Percentiles rank a stretch among this genome's conserved stretches.
Evolutionary conservation across 2,329 filamentous ascomycete genomes (phyloP).

Genomic region (Mycocentrospora acerina): DNA sequence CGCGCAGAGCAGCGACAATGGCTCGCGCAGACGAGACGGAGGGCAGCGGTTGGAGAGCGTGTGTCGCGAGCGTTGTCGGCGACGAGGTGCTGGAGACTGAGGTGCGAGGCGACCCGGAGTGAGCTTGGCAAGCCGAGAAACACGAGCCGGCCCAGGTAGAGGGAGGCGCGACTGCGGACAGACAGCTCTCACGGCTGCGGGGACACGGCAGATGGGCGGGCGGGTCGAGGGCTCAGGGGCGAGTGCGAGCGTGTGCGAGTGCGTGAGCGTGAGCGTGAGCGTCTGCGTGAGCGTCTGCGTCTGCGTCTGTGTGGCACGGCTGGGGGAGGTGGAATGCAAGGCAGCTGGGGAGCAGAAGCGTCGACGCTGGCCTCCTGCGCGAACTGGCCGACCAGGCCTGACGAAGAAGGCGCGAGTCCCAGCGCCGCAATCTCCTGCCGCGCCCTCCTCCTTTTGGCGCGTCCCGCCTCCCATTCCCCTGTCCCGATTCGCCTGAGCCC

Average conservation of each 20-base stretch:
- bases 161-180: constrained; percentile 3
- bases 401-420: constrained; percentile 30
- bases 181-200: not conserved
- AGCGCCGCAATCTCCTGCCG: constrained; percentile 30
- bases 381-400: constrained; percentile 11
- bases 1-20: constrained; percentile 33
- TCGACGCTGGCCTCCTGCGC: not conserved
- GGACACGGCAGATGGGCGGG: not conserved
- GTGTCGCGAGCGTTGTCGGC: constrained; percentile 18
- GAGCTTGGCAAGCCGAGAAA: constrained; percentile 35
- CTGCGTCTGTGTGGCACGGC: no score
- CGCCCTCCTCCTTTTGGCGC: constrained; percentile 23
- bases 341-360: no score
- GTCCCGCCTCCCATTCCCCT: constrained; percentile 15
- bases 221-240: not conserved
- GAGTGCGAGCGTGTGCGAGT: no score
- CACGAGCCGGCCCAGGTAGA: constrained; percentile 26
- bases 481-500: constrained; percentile 2
- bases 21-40: constrained; percentile 19
- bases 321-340: no score
- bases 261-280: no score
- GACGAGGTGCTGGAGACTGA: constrained; percentile 29
- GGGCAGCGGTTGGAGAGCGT: constrained; percentile 14
- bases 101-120: constrained; percentile 33
- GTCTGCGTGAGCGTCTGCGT: no score